Conservation (phyloP, 352 stramenopile species). For the Phytophthora tubulina region DNA sequence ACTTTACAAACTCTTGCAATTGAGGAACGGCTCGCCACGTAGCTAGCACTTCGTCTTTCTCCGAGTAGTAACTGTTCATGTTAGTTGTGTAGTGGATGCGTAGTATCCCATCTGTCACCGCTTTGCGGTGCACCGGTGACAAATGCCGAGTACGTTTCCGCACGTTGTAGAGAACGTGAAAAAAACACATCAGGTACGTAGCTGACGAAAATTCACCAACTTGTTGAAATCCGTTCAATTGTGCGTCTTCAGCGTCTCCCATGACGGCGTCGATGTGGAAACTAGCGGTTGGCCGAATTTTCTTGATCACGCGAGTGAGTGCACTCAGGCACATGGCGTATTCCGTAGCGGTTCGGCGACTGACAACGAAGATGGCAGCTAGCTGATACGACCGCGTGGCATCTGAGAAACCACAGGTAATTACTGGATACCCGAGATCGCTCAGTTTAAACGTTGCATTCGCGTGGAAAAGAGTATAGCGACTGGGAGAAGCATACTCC, state of each 20-base stretch:
- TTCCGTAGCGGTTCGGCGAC: constrained; percentile 10
- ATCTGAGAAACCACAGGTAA: constrained; percentile 21
- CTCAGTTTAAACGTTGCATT: constrained; percentile 27
- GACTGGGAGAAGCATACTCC: constrained; percentile 7
- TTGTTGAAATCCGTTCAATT: constrained; percentile 15
- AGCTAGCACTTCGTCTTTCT: no score
- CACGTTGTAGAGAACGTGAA: constrained; percentile 7
- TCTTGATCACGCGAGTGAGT: not conserved
- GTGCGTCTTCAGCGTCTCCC: constrained; percentile 9
- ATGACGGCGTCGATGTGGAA: constrained; percentile 9
- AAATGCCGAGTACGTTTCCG: constrained; percentile 10
- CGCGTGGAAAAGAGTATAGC: constrained; percentile 16
- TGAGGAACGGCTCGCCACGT: no score
- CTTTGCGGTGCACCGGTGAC: not conserved
- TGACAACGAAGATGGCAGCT: constrained; percentile 26
- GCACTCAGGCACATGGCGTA: constrained; percentile 20
- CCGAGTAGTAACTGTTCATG: no score
- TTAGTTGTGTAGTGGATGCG: constrained; percentile 1
- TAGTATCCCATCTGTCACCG: constrained; percentile 5
- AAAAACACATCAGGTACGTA: constrained; percentile 9
- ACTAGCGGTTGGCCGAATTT: not conserved
- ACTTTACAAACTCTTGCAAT: no score
- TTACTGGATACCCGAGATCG: constrained; percentile 12
- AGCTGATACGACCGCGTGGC: constrained; percentile 4
- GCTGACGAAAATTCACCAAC: not conserved